Evolutionary conservation across 2,329 filamentous ascomycete species (phyloP).

Genomic region (Alternaria conjuncta): DNA sequence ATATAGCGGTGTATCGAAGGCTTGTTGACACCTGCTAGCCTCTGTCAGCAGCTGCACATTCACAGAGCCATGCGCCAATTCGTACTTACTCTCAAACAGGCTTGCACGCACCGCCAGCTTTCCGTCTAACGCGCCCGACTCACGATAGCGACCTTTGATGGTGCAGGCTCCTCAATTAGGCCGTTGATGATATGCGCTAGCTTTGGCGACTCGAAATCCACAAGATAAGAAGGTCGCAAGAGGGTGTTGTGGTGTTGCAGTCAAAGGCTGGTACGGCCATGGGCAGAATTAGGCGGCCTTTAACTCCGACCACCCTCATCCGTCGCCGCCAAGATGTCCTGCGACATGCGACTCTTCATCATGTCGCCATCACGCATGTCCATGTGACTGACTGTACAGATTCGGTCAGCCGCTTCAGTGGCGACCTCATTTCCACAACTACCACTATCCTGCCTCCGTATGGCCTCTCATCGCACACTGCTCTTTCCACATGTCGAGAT

Average conservation of each 20-base stretch:
- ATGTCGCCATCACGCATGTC: slow-evolving; percentile 4
- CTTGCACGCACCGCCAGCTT: slow-evolving; percentile 5
- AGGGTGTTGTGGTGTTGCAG: slow-evolving; percentile 4
- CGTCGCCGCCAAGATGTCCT: slow-evolving; percentile 14
- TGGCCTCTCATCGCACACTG: not conserved
- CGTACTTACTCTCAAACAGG: slow-evolving; percentile 7
- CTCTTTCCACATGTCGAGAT: not conserved
- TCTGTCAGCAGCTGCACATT: slow-evolving; percentile 7
- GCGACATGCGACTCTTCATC: slow-evolving; percentile 6
- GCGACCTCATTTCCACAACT: not conserved
- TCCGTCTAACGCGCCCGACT: slow-evolving; percentile 1
- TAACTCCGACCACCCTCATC: slow-evolving; percentile 24
- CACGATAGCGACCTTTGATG: slow-evolving; percentile 1
- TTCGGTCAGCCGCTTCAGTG: slow-evolving; percentile 8
- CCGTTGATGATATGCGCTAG: slow-evolving; percentile 2
- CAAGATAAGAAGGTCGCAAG: not conserved
- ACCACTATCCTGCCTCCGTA: not conserved
- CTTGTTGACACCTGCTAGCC: not conserved
- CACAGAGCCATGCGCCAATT: not conserved
- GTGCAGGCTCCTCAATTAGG: not conserved
- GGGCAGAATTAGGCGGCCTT: slow-evolving; percentile 23
- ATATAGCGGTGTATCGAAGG: not conserved
- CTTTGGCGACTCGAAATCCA: slow-evolving; percentile 8
- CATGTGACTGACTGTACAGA: slow-evolving; percentile 11
- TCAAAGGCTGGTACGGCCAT: slow-evolving; percentile 4